A percentile compares a stretch with the other conserved stretches of the same genome.
Evolutionary conservation across 257 asterid species (phyloP).

Genomic region (Scutellaria minor): DNA sequence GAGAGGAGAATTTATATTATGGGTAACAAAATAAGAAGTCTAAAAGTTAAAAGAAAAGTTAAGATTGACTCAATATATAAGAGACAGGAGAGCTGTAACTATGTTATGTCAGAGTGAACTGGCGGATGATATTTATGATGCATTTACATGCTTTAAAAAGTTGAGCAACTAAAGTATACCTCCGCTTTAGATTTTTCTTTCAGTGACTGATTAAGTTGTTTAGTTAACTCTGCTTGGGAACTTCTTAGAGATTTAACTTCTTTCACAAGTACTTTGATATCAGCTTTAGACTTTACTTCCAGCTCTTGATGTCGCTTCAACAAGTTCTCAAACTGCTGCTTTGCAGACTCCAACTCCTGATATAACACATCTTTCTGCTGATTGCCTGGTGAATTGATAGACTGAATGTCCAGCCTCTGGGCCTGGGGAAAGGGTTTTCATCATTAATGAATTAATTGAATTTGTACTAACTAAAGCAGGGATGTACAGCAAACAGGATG

Average conservation of each 20-base stretch:
- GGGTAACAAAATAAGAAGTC: slow-evolving; percentile 12
- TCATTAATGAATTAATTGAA: slow-evolving; percentile 30
- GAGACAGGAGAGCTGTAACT: not conserved
- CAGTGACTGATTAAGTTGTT: slow-evolving; percentile 62
- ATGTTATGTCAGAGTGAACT: slow-evolving; percentile 6
- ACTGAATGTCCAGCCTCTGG: slow-evolving; percentile 41
- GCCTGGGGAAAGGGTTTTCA: slow-evolving; percentile 48
- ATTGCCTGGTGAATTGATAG: slow-evolving; percentile 38
- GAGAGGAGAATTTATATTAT: not conserved
- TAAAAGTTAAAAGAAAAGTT: not conserved
- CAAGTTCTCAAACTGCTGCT: slow-evolving; percentile 63
- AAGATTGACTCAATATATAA: not conserved
- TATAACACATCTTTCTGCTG: slow-evolving; percentile 53
- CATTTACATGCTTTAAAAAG: slow-evolving; percentile 25
- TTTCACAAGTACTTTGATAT: slow-evolving; percentile 83
- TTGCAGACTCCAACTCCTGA: slow-evolving; percentile 67
- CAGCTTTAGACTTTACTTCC: slow-evolving; percentile 81
- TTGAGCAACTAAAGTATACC: slow-evolving; percentile 53
- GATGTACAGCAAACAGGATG: slow-evolving; percentile 35
- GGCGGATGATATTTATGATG: slow-evolving; percentile 9
- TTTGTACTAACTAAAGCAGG: slow-evolving; percentile 21
- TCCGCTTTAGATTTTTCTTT: slow-evolving; percentile 61
- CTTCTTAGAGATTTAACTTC: slow-evolving; percentile 91
- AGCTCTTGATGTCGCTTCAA: slow-evolving; percentile 71
- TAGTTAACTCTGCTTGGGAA: slow-evolving; percentile 68